Evolutionary conservation across 1,284 basidiomycete species (phyloP).

Genomic region (Amylostereum chailletii): DNA sequence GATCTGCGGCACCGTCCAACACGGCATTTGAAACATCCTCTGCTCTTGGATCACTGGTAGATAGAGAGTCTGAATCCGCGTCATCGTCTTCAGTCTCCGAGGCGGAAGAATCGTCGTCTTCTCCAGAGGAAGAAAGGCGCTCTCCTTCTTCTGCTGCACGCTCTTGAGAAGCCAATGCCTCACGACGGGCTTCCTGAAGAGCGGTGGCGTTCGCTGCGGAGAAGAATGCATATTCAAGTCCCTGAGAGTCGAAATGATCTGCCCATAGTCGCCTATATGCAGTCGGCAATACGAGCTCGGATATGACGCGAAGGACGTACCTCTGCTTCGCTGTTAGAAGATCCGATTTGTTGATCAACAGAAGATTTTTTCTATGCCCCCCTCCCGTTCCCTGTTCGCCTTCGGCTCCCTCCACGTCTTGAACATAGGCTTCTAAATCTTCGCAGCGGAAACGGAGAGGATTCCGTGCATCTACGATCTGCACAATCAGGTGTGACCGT

Average conservation of each 20-base stretch:
- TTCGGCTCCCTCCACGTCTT: conserved; percentile 69
- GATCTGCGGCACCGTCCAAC: conserved; percentile 18
- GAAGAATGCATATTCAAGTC: conserved; percentile 89
- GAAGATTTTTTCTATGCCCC: conserved; percentile 65
- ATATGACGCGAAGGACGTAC: conserved; percentile 15
- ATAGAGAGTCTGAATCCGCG: neutral
- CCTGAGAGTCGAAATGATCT: conserved; percentile 83
- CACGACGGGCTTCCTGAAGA: conserved; percentile 64
- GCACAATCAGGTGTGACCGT: conserved; percentile 87
- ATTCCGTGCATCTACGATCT: conserved; percentile 94
- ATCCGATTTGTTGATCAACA: conserved; percentile 97
- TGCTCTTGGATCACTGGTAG: conserved; percentile 6
- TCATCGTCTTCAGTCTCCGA: conserved; percentile 9
- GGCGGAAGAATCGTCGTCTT: conserved; percentile 5
- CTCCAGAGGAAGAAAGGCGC: conserved; percentile 1
- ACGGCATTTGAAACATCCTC: conserved; percentile 22
- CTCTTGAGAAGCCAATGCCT: conserved; percentile 34
- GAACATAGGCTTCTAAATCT: conserved; percentile 85
- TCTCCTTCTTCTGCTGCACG: conserved; percentile 15
- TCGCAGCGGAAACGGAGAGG: conserved; percentile 87
- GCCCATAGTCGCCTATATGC: conserved; percentile 69
- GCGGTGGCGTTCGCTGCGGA: conserved; percentile 89
- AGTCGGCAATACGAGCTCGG: neutral
- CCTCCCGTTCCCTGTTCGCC: conserved; percentile 72
- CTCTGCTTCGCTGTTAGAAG: conserved; percentile 84